These are phyloP conservation scores for Salix arbutifolia DNA, from an alignment of 345 rosid species.

Conservation along the genomic window DNA sequence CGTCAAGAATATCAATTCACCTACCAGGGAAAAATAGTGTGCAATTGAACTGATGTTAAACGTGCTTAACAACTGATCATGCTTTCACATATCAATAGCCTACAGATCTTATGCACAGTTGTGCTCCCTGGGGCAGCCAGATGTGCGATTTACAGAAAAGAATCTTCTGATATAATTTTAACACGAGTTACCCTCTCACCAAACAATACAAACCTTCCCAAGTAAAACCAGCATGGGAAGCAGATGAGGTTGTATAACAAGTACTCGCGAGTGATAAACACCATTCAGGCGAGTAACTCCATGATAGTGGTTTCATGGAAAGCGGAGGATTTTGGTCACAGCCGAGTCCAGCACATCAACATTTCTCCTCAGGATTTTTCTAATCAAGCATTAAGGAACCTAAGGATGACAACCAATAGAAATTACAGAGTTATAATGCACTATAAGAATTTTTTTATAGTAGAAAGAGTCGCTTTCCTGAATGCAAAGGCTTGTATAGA, in stretches of 20 bases:
- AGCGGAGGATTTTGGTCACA: conserved; percentile 62
- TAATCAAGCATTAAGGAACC: conserved; percentile 43
- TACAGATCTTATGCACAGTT: neutral
- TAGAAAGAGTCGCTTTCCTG: neutral
- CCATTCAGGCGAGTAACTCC: neutral
- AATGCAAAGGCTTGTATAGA: neutral
- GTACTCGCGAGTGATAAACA: neutral
- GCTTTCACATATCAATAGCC: neutral
- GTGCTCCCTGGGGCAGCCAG: neutral
- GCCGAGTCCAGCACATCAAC: conserved; percentile 79
- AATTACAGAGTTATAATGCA: neutral
- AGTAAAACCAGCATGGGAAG: neutral
- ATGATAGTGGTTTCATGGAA: conserved; percentile 25
- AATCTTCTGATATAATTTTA: neutral
- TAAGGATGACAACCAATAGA: neutral
- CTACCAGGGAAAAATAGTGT: neutral
- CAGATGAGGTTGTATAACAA: neutral
- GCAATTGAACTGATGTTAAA: neutral
- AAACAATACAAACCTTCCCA: neutral
- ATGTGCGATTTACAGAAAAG: neutral
- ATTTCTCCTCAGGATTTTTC: conserved; percentile 74
- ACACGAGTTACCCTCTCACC: neutral
- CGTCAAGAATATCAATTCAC: neutral
- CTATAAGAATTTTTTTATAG: neutral
- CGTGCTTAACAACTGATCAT: neutral